These are phyloP conservation scores for Apiospora hydei DNA, from an alignment of 2,329 filamentous ascomycete genomes.

Conservation along the genomic window DNA sequence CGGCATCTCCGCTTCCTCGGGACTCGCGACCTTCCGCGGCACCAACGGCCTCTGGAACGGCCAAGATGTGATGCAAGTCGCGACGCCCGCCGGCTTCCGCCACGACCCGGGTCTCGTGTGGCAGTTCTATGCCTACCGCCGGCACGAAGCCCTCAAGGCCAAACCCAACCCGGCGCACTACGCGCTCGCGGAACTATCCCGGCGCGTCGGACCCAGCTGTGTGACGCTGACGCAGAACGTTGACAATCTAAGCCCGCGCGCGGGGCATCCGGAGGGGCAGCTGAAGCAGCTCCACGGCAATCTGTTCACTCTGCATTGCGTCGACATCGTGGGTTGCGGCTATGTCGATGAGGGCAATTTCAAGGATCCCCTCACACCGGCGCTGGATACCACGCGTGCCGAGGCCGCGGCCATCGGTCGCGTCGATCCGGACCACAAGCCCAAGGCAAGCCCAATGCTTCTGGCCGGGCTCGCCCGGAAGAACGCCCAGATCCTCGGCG, in stretches of 20 bases:
- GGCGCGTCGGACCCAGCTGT: slow-evolving; percentile 56
- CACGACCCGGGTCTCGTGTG: slow-evolving; percentile 70
- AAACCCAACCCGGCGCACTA: slow-evolving; percentile 70
- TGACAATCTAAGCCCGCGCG: slow-evolving; percentile 64
- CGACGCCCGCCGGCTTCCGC: slow-evolving; percentile 68
- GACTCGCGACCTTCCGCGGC: slow-evolving; percentile 66
- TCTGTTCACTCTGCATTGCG: slow-evolving; percentile 69
- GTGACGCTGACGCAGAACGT: slow-evolving; percentile 72
- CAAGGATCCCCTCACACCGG: slow-evolving; percentile 68
- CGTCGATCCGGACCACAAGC: slow-evolving; percentile 23
- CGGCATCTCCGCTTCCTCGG: slow-evolving; percentile 39
- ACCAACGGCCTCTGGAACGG: slow-evolving; percentile 70
- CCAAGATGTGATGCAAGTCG: slow-evolving; percentile 65
- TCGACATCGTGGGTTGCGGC: slow-evolving; percentile 60
- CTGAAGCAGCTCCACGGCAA: slow-evolving; percentile 70
- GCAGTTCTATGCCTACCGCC: slow-evolving; percentile 72
- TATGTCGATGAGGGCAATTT: slow-evolving; percentile 64
- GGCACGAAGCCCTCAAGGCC: slow-evolving; percentile 69
- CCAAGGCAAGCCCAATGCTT: slow-evolving; percentile 31
- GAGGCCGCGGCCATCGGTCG: slow-evolving; percentile 33
- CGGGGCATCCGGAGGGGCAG: slow-evolving; percentile 62
- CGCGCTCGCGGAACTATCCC: slow-evolving; percentile 68
- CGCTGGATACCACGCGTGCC: slow-evolving; percentile 57
- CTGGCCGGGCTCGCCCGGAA: slow-evolving; percentile 36
- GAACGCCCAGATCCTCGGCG: slow-evolving; percentile 66